Conservation (phyloP, 1,284 basidiomycete species). For the Porodaedalea pini region DNA sequence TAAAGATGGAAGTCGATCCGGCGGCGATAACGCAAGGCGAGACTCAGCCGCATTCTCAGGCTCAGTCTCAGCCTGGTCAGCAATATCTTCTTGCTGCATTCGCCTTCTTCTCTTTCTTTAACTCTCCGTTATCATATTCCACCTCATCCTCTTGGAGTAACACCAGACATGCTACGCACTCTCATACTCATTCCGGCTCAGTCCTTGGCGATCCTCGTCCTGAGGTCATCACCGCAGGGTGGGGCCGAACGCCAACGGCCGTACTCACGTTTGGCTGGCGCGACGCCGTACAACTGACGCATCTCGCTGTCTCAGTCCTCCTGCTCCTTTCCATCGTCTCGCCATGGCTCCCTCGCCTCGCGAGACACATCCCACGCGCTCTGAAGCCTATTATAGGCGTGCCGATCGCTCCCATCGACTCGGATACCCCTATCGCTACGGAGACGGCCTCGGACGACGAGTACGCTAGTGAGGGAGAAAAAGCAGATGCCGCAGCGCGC, state of each 20-base stretch:
- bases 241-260: not conserved
- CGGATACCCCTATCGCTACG: not conserved
- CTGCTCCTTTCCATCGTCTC: slow-evolving; percentile 57
- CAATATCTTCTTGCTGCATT: slow-evolving; percentile 75
- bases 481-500: slow-evolving; percentile 18
- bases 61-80: slow-evolving; percentile 24
- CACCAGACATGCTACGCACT: slow-evolving; percentile 19
- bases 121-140: slow-evolving; percentile 55
- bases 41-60: not conserved
- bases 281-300: slow-evolving; percentile 53
- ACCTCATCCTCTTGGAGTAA: slow-evolving; percentile 29
- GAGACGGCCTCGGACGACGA: not conserved
- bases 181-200: slow-evolving; percentile 32
- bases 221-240: slow-evolving; percentile 21
- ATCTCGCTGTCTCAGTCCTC: slow-evolving; percentile 57
- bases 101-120: slow-evolving; percentile 74
- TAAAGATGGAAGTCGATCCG: slow-evolving; percentile 13
- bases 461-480: slow-evolving; percentile 9
- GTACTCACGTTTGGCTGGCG: slow-evolving; percentile 40
- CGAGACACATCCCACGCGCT: not conserved
- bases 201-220: slow-evolving; percentile 25
- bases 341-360: slow-evolving; percentile 39
- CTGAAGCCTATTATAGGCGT: slow-evolving; percentile 5
- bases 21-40: not conserved
- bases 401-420: not conserved